Evolutionary conservation across 805 yeast genomes (phyloP).

Genomic region (Deakozyma indianensis): DNA sequence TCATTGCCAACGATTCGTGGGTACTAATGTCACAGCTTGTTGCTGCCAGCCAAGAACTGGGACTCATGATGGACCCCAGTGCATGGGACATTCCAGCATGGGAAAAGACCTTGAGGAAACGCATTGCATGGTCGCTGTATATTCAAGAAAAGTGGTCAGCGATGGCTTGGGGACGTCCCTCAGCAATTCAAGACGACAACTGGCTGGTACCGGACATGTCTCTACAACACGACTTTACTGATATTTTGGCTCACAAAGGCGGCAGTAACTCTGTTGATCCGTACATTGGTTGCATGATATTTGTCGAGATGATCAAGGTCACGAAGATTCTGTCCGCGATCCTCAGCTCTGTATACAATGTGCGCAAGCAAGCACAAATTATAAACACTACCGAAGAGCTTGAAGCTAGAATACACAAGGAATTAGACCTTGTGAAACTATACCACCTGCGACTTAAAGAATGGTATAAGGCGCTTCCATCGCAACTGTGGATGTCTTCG

Average conservation of each 20-base stretch:
- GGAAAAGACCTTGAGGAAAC: constrained; percentile 73
- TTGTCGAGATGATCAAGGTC: constrained; percentile 11
- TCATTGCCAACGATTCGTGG: constrained; percentile 27
- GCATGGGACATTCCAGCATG: constrained; percentile 80
- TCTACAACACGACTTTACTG: constrained; percentile 8
- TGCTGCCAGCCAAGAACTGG: constrained; percentile 72
- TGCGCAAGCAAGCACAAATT: constrained; percentile 5
- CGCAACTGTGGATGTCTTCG: constrained; percentile 12
- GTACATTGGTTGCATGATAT: constrained; percentile 13
- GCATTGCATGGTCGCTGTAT: constrained; percentile 87
- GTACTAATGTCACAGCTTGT: constrained; percentile 54
- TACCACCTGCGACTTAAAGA: constrained; percentile 12
- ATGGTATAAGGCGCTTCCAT: constrained; percentile 16
- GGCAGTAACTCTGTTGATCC: constrained; percentile 7
- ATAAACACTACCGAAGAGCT: constrained; percentile 1
- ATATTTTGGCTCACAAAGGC: constrained; percentile 4
- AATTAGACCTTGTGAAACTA: constrained; percentile 10
- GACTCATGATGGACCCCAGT: constrained; percentile 70
- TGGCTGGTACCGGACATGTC: constrained; percentile 58
- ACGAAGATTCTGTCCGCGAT: constrained; percentile 14
- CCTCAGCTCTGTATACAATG: constrained; percentile 10
- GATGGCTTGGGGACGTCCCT: constrained; percentile 59
- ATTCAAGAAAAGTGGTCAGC: constrained; percentile 81
- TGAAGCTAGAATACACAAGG: constrained; percentile 6
- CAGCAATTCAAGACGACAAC: constrained; percentile 56